phyloP scores from a whole-genome alignment of 805 yeast genomes.

The Alloascoidea hylecoeti region DNA sequence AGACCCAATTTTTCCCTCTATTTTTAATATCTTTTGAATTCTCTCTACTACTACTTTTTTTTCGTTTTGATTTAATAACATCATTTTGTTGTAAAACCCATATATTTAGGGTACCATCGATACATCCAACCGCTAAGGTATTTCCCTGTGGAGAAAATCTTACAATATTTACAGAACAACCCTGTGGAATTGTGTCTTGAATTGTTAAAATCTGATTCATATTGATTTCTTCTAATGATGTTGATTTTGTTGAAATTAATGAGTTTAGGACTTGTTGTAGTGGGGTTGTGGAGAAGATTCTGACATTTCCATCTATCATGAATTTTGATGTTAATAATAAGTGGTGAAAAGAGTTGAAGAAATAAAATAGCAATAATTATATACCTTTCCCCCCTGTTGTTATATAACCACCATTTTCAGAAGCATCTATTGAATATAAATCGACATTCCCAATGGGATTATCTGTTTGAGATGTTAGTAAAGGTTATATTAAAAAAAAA shows the following conservation, averaged over 20 bases:
- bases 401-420: not conserved
- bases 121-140: not conserved
- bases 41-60: not conserved
- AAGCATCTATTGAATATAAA: not conserved
- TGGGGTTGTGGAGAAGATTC: constrained; percentile 77
- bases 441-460: too few species aligned
- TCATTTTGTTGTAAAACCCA: not conserved
- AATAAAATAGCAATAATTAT: not conserved
- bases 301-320: constrained; percentile 64
- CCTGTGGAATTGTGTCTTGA: constrained; percentile 67
- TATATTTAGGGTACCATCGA: not conserved
- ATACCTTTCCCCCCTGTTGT: constrained; percentile 1
- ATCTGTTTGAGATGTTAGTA: too few species aligned
- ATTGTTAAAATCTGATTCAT: not conserved
- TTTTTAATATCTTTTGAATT: not conserved
- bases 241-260: not conserved
- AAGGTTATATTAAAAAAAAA: too few species aligned
- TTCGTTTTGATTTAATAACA: not conserved
- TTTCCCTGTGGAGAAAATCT: constrained; percentile 62
- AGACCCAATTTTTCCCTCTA: too few species aligned
- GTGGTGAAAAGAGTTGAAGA: not conserved
- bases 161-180: constrained; percentile 92
- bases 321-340: not conserved
- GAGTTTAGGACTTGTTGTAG: not conserved
- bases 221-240: not conserved